A percentile compares a stretch with the other conserved stretches of the same genome.
phyloP scores from a whole-genome alignment of 2,329 filamentous ascomycete genomes.

The Eutypa lata region DNA sequence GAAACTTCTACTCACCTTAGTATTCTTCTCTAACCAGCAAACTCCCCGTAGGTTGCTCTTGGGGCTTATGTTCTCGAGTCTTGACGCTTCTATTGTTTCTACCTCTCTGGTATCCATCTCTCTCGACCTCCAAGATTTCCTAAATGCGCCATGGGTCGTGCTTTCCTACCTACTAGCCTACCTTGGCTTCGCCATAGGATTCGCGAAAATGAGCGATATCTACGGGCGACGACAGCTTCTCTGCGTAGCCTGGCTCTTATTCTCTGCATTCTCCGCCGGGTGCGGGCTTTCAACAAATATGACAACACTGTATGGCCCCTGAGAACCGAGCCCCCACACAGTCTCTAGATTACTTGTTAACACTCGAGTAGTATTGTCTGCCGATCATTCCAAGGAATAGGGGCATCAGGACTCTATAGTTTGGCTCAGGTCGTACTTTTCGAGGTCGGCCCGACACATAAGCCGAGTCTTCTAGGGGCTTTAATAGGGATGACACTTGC shows the following conservation, averaged over 20 bases:
- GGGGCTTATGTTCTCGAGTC: conserved; percentile 54
- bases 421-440: conserved; percentile 55
- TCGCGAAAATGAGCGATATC: conserved; percentile 58
- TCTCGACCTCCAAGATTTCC: conserved; percentile 47
- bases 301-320: conserved; percentile 43
- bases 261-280: conserved; percentile 53
- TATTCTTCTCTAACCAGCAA: conserved; percentile 15
- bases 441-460: conserved; percentile 52
- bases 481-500: conserved; percentile 55
- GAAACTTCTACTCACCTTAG: conserved; percentile 19
- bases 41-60: conserved; percentile 40
- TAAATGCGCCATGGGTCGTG: conserved; percentile 53
- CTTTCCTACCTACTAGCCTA: conserved; percentile 56
- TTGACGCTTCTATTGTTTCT: conserved; percentile 57
- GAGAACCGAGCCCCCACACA: neutral
- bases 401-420: conserved; percentile 60
- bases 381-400: conserved; percentile 58
- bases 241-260: conserved; percentile 50
- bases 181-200: conserved; percentile 55
- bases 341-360: conserved; percentile 5
- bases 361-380: conserved; percentile 48
- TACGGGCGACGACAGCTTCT: conserved; percentile 53
- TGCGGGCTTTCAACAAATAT: conserved; percentile 50
- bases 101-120: conserved; percentile 57
- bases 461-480: conserved; percentile 51